Evolutionary conservation across 192 early-diverging fungal genomes (phyloP).

Genomic region (Coemansia sp.): DNA sequence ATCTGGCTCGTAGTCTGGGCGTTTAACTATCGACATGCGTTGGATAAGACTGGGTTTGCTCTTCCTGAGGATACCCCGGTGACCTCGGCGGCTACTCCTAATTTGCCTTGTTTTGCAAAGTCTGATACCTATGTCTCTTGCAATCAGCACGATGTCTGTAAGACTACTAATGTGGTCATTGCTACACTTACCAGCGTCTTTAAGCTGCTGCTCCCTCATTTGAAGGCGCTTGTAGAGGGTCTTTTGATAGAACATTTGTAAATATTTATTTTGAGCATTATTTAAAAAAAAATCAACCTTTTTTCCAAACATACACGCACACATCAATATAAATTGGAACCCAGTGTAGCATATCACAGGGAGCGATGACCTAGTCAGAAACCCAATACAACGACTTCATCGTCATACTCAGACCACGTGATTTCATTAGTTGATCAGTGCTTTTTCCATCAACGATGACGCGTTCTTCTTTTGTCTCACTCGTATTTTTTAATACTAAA

Average conservation of each 20-base stretch:
- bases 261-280: neutral
- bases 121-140: slow-evolving; percentile 42
- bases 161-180: slow-evolving; percentile 61
- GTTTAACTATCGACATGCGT: slow-evolving; percentile 57
- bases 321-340: too few species aligned
- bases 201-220: slow-evolving; percentile 53
- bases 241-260: slow-evolving; percentile 29
- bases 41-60: slow-evolving; percentile 13
- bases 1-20: slow-evolving; percentile 64
- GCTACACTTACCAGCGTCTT: slow-evolving; percentile 65
- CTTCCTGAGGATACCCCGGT: slow-evolving; percentile 25
- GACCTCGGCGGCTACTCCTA: slow-evolving; percentile 34
- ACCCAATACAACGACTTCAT: too few species aligned
- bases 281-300: too few species aligned
- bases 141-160: slow-evolving; percentile 62
- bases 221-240: slow-evolving; percentile 23
- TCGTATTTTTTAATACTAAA: neutral
- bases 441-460: neutral
- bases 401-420: too few species aligned
- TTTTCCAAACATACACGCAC: too few species aligned
- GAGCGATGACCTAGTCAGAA: too few species aligned
- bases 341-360: too few species aligned
- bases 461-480: neutral
- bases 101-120: slow-evolving; percentile 15
- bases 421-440: too few species aligned